These are phyloP conservation scores for Chernovozyma aurita DNA, from an alignment of 1,139 yeast species.

Conservation along the genomic window DNA sequence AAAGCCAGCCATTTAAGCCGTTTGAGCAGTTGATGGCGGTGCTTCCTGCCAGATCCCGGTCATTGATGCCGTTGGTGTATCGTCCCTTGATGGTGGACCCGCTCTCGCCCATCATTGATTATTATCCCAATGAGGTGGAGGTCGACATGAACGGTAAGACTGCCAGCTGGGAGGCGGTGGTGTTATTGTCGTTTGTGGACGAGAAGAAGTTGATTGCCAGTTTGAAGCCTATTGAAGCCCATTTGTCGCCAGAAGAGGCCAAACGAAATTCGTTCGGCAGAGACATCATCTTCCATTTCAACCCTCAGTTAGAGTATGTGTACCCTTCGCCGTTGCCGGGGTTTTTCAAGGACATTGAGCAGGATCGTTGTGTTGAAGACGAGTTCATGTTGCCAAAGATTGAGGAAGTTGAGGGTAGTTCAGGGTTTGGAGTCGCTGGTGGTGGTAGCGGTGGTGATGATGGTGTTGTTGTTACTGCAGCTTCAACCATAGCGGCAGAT, in stretches of 20 bases:
- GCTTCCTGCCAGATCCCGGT: slow-evolving; percentile 85
- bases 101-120: slow-evolving; percentile 81
- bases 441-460: no score
- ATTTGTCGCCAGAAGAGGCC: slow-evolving; percentile 64
- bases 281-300: slow-evolving; percentile 63
- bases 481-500: no score
- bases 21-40: slow-evolving; percentile 98
- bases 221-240: slow-evolving; percentile 58
- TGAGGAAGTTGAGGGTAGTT: slow-evolving; percentile 64
- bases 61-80: slow-evolving; percentile 72
- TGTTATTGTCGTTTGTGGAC: slow-evolving; percentile 90
- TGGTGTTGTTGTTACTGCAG: no score
- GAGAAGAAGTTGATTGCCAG: slow-evolving; percentile 69
- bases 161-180: slow-evolving; percentile 98
- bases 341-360: slow-evolving; percentile 70
- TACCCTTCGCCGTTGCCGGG: slow-evolving; percentile 80
- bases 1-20: slow-evolving; percentile 81
- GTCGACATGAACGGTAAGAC: slow-evolving; percentile 92
- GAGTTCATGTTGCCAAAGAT: slow-evolving; percentile 50
- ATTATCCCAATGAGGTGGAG: slow-evolving; percentile 86
- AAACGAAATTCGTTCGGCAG: slow-evolving; percentile 70
- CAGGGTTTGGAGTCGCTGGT: no score
- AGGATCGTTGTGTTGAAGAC: slow-evolving; percentile 70
- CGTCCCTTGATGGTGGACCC: slow-evolving; percentile 87
- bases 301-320: slow-evolving; percentile 69